A percentile compares a stretch with the other conserved stretches of the same genome.
phyloP scores from a whole-genome alignment of 1,284 basidiomycete species.

The Phellopilus nigrolimitatus region DNA sequence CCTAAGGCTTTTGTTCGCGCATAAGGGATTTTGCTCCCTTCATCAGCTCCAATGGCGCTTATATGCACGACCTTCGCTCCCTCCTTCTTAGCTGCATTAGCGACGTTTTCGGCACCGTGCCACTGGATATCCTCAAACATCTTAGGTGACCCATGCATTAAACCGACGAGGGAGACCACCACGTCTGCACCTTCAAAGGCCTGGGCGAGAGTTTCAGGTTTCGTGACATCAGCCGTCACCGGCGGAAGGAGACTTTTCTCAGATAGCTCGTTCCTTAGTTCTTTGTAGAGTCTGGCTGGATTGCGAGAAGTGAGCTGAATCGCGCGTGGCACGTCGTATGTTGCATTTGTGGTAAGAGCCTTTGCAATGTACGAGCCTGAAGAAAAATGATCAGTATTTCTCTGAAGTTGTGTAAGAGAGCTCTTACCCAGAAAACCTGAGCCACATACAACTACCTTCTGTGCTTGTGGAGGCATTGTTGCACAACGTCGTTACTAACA shows the following conservation, averaged over 20 bases:
- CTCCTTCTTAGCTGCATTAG: constrained; percentile 38
- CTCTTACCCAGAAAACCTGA: constrained; percentile 58
- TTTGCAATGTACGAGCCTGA: constrained; percentile 54
- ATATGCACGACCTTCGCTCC: constrained; percentile 57
- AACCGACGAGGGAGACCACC: constrained; percentile 61
- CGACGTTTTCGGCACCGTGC: constrained; percentile 62
- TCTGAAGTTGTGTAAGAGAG: not conserved
- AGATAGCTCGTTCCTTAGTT: constrained; percentile 27
- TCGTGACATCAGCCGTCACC: constrained; percentile 49
- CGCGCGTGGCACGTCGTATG: constrained; percentile 26
- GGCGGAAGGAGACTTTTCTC: constrained; percentile 40
- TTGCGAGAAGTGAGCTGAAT: constrained; percentile 54
- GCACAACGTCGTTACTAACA: too few relatives aligned
- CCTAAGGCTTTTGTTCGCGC: constrained; percentile 60
- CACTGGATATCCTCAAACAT: constrained; percentile 59
- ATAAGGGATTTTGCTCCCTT: constrained; percentile 44
- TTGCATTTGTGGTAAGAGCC: constrained; percentile 33
- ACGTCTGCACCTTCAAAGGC: constrained; percentile 50
- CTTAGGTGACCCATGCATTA: constrained; percentile 50
- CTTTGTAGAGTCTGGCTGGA: constrained; percentile 37
- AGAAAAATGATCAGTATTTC: not conserved
- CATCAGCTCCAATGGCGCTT: constrained; percentile 57
- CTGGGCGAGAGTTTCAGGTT: constrained; percentile 37
- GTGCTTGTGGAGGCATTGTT: constrained; percentile 6
- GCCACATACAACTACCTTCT: constrained; percentile 57